A percentile compares a stretch with the other conserved stretches of the same genome.
Evolutionary conservation across 768 basidiomycete species (phyloP).

Genomic region (Suillus subalutaceus): DNA sequence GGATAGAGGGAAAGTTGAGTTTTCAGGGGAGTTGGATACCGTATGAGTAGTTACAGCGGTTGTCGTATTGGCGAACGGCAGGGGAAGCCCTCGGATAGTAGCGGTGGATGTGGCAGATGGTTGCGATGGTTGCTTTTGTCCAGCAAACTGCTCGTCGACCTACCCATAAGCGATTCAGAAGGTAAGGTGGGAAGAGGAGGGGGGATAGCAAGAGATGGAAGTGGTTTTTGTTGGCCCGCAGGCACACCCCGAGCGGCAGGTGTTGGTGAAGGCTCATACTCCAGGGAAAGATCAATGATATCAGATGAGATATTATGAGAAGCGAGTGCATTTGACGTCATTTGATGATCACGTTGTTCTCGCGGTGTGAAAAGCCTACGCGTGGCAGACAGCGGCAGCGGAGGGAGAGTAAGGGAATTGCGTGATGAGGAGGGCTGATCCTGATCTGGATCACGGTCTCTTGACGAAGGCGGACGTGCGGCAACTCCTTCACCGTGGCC

Average conservation of each 20-base stretch:
- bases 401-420: slow-evolving; percentile 20
- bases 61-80: slow-evolving; percentile 59
- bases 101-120: slow-evolving; percentile 45
- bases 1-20: slow-evolving; percentile 34
- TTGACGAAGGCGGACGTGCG: slow-evolving; percentile 28
- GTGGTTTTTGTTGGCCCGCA: slow-evolving; percentile 45
- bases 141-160: slow-evolving; percentile 19
- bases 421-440: slow-evolving; percentile 29
- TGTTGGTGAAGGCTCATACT: slow-evolving; percentile 51
- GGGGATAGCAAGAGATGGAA: slow-evolving; percentile 56
- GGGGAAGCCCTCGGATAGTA: slow-evolving; percentile 52
- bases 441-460: slow-evolving; percentile 29
- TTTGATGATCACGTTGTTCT: slow-evolving; percentile 52
- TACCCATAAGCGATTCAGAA: slow-evolving; percentile 50
- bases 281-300: slow-evolving; percentile 33
- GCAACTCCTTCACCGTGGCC: slow-evolving; percentile 26
- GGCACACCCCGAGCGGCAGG: slow-evolving; percentile 39
- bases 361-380: slow-evolving; percentile 62
- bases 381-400: slow-evolving; percentile 35
- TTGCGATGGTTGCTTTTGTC: slow-evolving; percentile 40
- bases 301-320: slow-evolving; percentile 26
- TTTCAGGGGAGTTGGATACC: slow-evolving; percentile 50
- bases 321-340: slow-evolving; percentile 13
- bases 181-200: slow-evolving; percentile 62
- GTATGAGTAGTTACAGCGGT: slow-evolving; percentile 71